These are phyloP conservation scores for Cornus suecica DNA, from an alignment of 148 eudicot species.

Conservation along the genomic window DNA sequence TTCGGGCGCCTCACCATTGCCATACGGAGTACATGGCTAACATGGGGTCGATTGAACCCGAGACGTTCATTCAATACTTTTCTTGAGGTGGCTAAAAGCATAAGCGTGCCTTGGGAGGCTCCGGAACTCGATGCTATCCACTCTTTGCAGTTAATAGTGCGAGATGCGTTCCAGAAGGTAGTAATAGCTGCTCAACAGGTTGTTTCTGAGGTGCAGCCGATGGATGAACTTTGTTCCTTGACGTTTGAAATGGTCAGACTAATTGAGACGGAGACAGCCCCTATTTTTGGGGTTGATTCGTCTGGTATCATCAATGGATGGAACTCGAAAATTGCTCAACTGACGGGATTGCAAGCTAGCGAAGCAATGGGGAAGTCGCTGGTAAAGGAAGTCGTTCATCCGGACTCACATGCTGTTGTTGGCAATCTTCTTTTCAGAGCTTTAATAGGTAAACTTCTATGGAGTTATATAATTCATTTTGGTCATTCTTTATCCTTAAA, in stretches of 20 bases:
- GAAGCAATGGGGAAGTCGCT: slow-evolving; percentile 44
- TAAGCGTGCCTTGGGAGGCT: slow-evolving; percentile 45
- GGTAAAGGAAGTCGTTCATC: slow-evolving; percentile 26
- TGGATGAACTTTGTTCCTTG: slow-evolving; percentile 30
- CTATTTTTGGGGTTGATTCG: slow-evolving; percentile 42
- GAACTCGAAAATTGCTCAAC: slow-evolving; percentile 39
- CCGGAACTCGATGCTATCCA: slow-evolving; percentile 40
- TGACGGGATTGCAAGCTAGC: slow-evolving; percentile 31
- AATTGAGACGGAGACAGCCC: slow-evolving; percentile 43
- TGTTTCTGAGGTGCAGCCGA: slow-evolving; percentile 1
- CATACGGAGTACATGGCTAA: slow-evolving; percentile 39
- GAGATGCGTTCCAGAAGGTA: slow-evolving; percentile 22
- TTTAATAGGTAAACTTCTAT: slow-evolving; percentile 28
- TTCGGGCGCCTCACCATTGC: slow-evolving; percentile 37
- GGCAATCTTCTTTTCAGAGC: slow-evolving; percentile 29
- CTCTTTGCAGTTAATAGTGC: slow-evolving; percentile 43
- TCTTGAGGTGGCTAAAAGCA: slow-evolving; percentile 34
- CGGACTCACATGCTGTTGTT: slow-evolving; percentile 24
- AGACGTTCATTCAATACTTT: slow-evolving; percentile 39
- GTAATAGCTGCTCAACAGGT: not conserved
- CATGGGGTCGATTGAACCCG: slow-evolving; percentile 38
- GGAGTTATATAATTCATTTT: no score
- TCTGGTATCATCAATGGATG: slow-evolving; percentile 41
- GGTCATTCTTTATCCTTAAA: no score
- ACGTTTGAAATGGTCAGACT: slow-evolving; percentile 41